phyloP scores from a whole-genome alignment of 768 basidiomycete genomes.

The Russula sp. region DNA sequence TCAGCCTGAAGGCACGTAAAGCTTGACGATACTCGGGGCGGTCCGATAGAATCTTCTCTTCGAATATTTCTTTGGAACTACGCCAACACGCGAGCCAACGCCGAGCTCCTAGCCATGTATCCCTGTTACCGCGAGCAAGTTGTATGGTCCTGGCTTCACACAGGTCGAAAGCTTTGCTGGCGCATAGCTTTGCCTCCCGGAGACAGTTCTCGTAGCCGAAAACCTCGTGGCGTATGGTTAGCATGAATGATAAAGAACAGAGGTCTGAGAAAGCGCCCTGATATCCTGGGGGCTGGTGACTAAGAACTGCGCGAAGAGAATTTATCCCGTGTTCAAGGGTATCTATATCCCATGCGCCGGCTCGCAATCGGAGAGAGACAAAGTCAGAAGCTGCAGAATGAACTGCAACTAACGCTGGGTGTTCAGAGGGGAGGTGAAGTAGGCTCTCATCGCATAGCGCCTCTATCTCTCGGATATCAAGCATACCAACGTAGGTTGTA shows the following conservation, averaged over 20 bases:
- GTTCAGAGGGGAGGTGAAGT: neutral
- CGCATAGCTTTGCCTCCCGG: neutral
- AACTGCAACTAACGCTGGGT: too few species aligned
- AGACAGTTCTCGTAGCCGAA: constrained; percentile 1
- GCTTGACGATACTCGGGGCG: too few species aligned
- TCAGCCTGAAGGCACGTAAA: too few species aligned
- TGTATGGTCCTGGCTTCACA: neutral
- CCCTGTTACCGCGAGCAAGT: neutral
- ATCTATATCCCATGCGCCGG: too few species aligned
- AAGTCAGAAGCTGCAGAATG: too few species aligned
- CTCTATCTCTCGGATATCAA: neutral
- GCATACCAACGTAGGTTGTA: too few species aligned
- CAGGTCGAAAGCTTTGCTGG: neutral
- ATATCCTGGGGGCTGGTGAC: neutral
- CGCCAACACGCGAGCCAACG: too few species aligned
- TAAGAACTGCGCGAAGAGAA: neutral
- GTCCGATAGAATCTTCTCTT: too few species aligned
- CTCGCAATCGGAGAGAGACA: too few species aligned
- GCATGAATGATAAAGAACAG: too few species aligned
- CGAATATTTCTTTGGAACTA: too few species aligned
- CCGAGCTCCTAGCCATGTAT: neutral
- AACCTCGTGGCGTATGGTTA: neutral
- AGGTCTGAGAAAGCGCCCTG: neutral
- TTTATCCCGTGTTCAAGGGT: too few species aligned
- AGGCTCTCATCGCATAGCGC: neutral